These are phyloP conservation scores for Camellia sinensis DNA, from an alignment of 148 eudicot species.

Conservation along the genomic window DNA sequence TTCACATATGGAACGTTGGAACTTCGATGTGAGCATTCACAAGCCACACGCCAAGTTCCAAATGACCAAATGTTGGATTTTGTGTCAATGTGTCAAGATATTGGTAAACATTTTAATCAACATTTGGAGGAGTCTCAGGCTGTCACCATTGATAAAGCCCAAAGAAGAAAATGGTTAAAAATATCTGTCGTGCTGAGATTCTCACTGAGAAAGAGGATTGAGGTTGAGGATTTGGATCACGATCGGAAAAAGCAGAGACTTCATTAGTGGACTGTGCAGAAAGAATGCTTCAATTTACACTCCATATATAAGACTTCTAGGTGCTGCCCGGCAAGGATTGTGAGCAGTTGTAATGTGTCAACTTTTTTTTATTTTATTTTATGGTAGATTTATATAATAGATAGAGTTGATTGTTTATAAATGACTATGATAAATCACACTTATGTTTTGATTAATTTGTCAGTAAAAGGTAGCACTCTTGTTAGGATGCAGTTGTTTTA, in stretches of 20 bases:
- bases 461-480: too few relatives aligned
- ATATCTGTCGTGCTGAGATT: background rate
- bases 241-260: background rate
- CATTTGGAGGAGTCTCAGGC: too few relatives aligned
- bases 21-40: background rate
- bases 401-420: too few relatives aligned
- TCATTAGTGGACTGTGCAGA: background rate
- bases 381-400: too few relatives aligned
- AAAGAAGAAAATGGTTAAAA: background rate
- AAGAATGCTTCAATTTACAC: background rate
- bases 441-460: too few relatives aligned
- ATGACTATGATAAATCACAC: too few relatives aligned
- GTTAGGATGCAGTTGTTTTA: too few relatives aligned
- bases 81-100: background rate
- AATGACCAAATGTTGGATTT: background rate
- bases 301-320: background rate
- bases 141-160: background rate
- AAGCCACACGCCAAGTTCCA: background rate
- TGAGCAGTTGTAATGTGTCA: background rate
- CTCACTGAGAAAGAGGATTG: background rate
- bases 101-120: too few relatives aligned
- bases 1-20: too few relatives aligned
- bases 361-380: too few relatives aligned
- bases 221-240: background rate
- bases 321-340: background rate